A percentile compares a stretch with the other conserved stretches of the same genome.
Evolutionary conservation across 2,329 filamentous ascomycete species (phyloP).

Genomic region (Mycosphaerella sp.): DNA sequence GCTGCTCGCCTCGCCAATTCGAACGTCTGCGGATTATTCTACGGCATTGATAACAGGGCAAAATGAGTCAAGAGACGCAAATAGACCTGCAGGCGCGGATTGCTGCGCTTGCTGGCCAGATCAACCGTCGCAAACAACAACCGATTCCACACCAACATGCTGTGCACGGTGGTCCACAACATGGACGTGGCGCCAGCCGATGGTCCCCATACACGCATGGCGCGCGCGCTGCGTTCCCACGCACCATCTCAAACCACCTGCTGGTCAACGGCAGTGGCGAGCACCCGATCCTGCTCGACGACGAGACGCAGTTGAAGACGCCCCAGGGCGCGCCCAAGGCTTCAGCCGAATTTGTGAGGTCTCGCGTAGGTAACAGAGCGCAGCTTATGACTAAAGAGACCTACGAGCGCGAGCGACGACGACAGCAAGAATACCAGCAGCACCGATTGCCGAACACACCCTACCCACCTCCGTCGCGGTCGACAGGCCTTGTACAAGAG

Average conservation of each 20-base stretch:
- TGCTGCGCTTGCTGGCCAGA: constrained; percentile 27
- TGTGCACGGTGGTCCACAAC: neutral
- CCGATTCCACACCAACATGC: neutral
- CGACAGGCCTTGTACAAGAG: neutral
- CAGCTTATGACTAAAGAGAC: constrained; percentile 77
- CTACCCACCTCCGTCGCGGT: neutral
- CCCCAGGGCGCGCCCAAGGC: neutral
- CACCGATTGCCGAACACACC: neutral
- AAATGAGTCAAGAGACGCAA: constrained; percentile 27
- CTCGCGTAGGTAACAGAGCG: constrained; percentile 62
- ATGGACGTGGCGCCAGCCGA: constrained; percentile 9
- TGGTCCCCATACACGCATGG: constrained; percentile 26
- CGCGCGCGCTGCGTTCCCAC: constrained; percentile 31
- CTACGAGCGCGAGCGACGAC: constrained; percentile 63
- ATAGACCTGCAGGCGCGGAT: constrained; percentile 28
- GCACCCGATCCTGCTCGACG: constrained; percentile 8
- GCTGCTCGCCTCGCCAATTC: no score
- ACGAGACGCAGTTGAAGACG: constrained; percentile 5
- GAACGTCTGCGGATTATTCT: no score
- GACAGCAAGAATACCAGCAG: constrained; percentile 43
- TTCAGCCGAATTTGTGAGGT: constrained; percentile 58
- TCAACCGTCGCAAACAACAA: constrained; percentile 30
- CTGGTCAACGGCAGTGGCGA: constrained; percentile 44
- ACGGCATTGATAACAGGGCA: constrained; percentile 2
- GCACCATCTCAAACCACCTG: constrained; percentile 49